Percentiles rank a stretch among this genome's conserved stretches.
Conservation (phyloP, 441 rosid genomes). For the Pelargonium citronellum region DNA sequence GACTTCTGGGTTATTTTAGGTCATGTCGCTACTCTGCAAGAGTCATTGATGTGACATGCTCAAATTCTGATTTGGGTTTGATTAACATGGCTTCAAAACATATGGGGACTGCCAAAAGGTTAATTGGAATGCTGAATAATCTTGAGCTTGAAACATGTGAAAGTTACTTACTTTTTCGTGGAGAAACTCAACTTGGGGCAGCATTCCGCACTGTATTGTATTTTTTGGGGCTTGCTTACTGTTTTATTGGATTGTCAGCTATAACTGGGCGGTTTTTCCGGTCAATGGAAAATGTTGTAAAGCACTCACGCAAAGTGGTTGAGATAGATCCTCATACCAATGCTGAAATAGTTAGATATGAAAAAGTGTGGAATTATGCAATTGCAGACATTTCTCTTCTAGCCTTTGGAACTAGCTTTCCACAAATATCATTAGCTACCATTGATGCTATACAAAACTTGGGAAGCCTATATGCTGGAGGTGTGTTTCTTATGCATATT, state of each 20-base stretch:
- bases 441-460: slow-evolving; percentile 75
- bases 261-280: slow-evolving; percentile 70
- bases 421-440: slow-evolving; percentile 91
- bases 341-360: slow-evolving; percentile 40
- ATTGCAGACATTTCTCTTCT: slow-evolving; percentile 77
- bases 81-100: slow-evolving; percentile 27
- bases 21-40: not conserved
- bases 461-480: slow-evolving; percentile 71
- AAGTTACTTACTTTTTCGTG: slow-evolving; percentile 48
- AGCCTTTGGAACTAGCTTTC: slow-evolving; percentile 96
- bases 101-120: slow-evolving; percentile 22
- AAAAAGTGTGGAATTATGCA: slow-evolving; percentile 84
- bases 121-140: slow-evolving; percentile 23
- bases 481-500: slow-evolving; percentile 29
- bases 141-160: slow-evolving; percentile 44
- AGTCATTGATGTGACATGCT: slow-evolving; percentile 9
- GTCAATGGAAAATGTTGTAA: slow-evolving; percentile 88
- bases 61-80: not conserved
- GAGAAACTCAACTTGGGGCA: slow-evolving; percentile 46
- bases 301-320: slow-evolving; percentile 67
- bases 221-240: slow-evolving; percentile 64
- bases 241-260: slow-evolving; percentile 79
- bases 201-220: slow-evolving; percentile 45
- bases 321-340: slow-evolving; percentile 55
- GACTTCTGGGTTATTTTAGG: slow-evolving; percentile 14